Percentiles rank a stretch among this genome's conserved stretches.
Evolutionary conservation across 2,329 filamentous ascomycete species (phyloP).

Genomic region (Talaromyces sp.): DNA sequence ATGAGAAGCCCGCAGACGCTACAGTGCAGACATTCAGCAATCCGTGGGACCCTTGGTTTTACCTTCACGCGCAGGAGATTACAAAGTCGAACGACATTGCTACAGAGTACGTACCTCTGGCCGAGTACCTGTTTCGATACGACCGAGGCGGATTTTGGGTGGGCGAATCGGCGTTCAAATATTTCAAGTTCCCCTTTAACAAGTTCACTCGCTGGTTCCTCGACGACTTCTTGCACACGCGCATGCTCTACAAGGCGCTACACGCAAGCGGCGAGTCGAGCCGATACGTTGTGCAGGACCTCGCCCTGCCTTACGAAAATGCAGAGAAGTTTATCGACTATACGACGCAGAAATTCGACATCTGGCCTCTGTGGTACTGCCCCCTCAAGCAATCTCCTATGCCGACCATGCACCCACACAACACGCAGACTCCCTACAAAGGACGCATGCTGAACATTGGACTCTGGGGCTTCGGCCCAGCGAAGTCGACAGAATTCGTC

Average conservation of each 20-base stretch:
- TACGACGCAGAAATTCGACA: slow-evolving; percentile 40
- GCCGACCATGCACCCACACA: slow-evolving; percentile 14
- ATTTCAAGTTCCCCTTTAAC: slow-evolving; percentile 59
- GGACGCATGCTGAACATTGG: slow-evolving; percentile 48
- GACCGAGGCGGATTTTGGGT: slow-evolving; percentile 64
- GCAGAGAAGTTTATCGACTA: slow-evolving; percentile 51
- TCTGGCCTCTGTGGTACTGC: slow-evolving; percentile 58
- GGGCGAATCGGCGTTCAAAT: slow-evolving; percentile 55
- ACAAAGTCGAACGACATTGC: slow-evolving; percentile 5
- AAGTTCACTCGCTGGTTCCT: slow-evolving; percentile 53
- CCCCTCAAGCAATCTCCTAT: slow-evolving; percentile 34
- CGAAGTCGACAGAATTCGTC: slow-evolving; percentile 55
- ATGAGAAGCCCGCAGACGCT: slow-evolving; percentile 34
- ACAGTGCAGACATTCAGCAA: slow-evolving; percentile 49
- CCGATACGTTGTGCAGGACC: slow-evolving; percentile 58
- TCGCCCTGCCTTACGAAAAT: slow-evolving; percentile 52
- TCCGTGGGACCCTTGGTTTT: slow-evolving; percentile 66
- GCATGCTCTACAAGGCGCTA: slow-evolving; percentile 58
- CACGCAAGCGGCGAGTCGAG: slow-evolving; percentile 54
- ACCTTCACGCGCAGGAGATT: slow-evolving; percentile 56
- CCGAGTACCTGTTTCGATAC: slow-evolving; percentile 42
- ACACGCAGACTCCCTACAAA: slow-evolving; percentile 3
- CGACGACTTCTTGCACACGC: slow-evolving; percentile 57
- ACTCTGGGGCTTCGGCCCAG: slow-evolving; percentile 75
- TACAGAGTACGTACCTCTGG: slow-evolving; percentile 48